Conservation (phyloP, 768 basidiomycete genomes). For the Omphalotus guepiniiformis region DNA sequence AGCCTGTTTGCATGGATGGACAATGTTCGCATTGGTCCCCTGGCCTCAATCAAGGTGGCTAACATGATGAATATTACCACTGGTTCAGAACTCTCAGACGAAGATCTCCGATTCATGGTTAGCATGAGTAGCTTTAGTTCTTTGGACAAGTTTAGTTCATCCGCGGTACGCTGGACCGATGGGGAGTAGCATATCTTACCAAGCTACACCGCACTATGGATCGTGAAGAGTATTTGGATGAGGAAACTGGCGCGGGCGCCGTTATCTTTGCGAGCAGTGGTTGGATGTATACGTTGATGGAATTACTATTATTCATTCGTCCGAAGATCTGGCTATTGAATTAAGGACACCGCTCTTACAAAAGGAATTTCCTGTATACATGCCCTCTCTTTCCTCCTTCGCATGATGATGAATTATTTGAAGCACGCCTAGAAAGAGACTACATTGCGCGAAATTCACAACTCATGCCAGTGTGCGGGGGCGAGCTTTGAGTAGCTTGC, state of each 20-base stretch:
- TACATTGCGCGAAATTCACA: no score
- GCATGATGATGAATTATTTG: background rate
- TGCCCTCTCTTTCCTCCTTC: slow-evolving; percentile 3
- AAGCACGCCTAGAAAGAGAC: no score
- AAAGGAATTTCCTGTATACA: slow-evolving; percentile 3
- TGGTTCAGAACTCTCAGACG: slow-evolving; percentile 1
- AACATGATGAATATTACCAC: slow-evolving; percentile 1
- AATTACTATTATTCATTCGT: slow-evolving; percentile 3
- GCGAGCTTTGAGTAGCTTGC: slow-evolving; percentile 9
- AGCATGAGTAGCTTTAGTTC: slow-evolving; percentile 1
- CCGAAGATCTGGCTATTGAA: background rate
- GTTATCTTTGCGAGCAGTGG: slow-evolving; percentile 9
- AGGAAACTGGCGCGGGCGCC: background rate
- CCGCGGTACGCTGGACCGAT: background rate
- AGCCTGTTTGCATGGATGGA: slow-evolving; percentile 6
- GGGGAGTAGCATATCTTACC: slow-evolving; percentile 7
- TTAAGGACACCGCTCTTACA: background rate
- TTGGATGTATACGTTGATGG: slow-evolving; percentile 8
- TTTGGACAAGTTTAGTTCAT: background rate
- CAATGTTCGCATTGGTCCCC: slow-evolving; percentile 3
- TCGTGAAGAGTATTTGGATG: slow-evolving; percentile 8
- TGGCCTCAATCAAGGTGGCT: slow-evolving; percentile 8
- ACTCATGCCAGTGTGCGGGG: no score
- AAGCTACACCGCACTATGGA: slow-evolving; percentile 4
- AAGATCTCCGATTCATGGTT: slow-evolving; percentile 5